Evolutionary conservation across 352 stramenopile genomes (phyloP), one percentile per base, ranked within the genome.

Genomic region (Hyaloperonospora brassicae): DNA sequence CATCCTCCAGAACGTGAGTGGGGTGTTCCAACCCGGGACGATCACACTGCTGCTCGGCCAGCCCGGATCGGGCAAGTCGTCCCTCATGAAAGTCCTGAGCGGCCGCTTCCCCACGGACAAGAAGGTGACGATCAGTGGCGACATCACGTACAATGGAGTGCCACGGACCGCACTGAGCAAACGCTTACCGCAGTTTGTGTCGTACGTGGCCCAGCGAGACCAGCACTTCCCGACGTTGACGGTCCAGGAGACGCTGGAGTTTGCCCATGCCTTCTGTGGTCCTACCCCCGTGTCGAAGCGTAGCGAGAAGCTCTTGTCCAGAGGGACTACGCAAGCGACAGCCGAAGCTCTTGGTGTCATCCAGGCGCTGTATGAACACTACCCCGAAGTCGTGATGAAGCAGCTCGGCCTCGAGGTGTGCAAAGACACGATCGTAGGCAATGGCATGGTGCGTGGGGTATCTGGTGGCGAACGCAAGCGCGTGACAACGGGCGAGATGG

Each of bases 401-500:
- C 58, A 64, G 22, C 47, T 64, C 0, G 58, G 58, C 5, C 43
- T 85, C 14, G 24, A 68, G 25, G 65, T 58, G 39, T 76, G 68
- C n/a, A 54, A 73, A 52, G 43, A 84, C 52, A 87, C 76, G 9
- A 83, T 88, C 34, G 69, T 88, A 1, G 77, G 77, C 4, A 57
- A 87, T 50, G 64, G 52, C 10, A 73, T 87, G 52, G 47, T 61
- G 1, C 71, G 77, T 24, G 79, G 79, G 21, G 59, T 90, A 22
- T 87, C 76, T 0, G 78, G 79, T 39, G 78, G 79, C 6, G 56
- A 62, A 78, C 76, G n/a, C 62, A 59, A 59, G 25, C 52, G 52
- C 61, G 1, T 50, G 11, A 93, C 83, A 11, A 81, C 69, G 1
- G 79, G 75, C 1, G 73, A 90, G 70, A 97, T 98, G 76, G 73